Conservation (phyloP, 2,329 filamentous ascomycete genomes). For the Cordyceps farinosa region DNA sequence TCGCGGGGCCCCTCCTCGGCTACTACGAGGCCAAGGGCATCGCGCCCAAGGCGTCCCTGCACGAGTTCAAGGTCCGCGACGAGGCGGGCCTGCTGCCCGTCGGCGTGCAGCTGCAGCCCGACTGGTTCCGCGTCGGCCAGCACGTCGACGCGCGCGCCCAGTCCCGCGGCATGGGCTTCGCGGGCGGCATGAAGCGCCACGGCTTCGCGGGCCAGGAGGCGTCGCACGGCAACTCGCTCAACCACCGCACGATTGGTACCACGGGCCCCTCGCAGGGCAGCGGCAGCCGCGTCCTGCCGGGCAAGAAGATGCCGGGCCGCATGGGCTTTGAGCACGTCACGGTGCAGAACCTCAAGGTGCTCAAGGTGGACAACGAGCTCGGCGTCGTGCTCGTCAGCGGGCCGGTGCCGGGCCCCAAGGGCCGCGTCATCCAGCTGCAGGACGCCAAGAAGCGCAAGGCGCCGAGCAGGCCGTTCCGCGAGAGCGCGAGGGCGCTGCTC, state of each 20-base stretch:
- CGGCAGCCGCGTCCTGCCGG: constrained; percentile 87
- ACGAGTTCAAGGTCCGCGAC: constrained; percentile 81
- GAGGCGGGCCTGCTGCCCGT: constrained; percentile 70
- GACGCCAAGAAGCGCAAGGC: constrained; percentile 83
- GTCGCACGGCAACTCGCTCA: constrained; percentile 92
- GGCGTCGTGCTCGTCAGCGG: constrained; percentile 88
- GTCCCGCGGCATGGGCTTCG: constrained; percentile 86
- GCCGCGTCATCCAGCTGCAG: constrained; percentile 77
- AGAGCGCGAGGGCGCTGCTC: constrained; percentile 42
- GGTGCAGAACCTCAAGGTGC: constrained; percentile 83
- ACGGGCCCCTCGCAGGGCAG: constrained; percentile 85
- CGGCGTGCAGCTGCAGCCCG: constrained; percentile 72
- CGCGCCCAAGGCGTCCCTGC: constrained; percentile 76
- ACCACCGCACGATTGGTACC: constrained; percentile 89
- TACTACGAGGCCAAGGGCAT: constrained; percentile 82
- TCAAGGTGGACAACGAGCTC: constrained; percentile 82
- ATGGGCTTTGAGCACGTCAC: constrained; percentile 92
- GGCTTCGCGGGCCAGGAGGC: constrained; percentile 86
- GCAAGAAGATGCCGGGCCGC: constrained; percentile 95
- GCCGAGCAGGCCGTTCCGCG: constrained; percentile 47
- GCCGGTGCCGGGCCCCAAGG: constrained; percentile 82
- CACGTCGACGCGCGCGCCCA: constrained; percentile 81
- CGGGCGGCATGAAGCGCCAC: constrained; percentile 96
- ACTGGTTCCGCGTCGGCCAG: constrained; percentile 88
- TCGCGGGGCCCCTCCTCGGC: constrained; percentile 78